phyloP scores from a whole-genome alignment of 2,329 filamentous ascomycete genomes.

The Pseudogymnoascus destructans region DNA sequence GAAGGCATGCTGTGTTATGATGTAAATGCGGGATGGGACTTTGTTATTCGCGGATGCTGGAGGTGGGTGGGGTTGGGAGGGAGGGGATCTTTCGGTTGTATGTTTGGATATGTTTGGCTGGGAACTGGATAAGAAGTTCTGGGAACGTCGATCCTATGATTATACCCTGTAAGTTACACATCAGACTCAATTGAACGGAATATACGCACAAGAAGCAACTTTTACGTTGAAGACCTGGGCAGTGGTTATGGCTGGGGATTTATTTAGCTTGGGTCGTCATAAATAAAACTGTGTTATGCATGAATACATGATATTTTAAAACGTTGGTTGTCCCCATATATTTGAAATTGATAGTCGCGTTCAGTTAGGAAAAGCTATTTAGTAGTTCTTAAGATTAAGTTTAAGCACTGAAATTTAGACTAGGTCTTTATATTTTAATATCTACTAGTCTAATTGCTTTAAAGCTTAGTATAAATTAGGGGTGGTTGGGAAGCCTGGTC shows the following conservation, averaged over 20 bases:
- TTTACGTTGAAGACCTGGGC: not conserved
- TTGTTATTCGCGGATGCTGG: not conserved
- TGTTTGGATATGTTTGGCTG: not conserved
- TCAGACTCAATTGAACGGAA: not conserved
- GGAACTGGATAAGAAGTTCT: not conserved
- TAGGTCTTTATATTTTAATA: too few relatives aligned
- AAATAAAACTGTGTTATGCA: not conserved
- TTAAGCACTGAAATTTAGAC: too few relatives aligned
- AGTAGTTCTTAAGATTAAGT: too few relatives aligned
- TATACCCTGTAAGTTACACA: conserved; percentile 1
- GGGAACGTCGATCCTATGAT: not conserved
- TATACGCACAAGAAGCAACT: not conserved
- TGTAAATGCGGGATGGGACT: conserved; percentile 7
- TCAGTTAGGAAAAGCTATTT: too few relatives aligned
- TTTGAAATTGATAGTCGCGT: not conserved
- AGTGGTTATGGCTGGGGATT: not conserved
- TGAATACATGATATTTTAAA: not conserved
- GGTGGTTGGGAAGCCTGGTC: too few relatives aligned
- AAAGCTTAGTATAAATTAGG: too few relatives aligned
- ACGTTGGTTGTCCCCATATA: not conserved
- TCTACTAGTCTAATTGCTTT: too few relatives aligned
- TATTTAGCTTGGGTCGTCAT: not conserved
- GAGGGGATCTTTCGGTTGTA: not conserved
- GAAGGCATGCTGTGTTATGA: conserved; percentile 10
- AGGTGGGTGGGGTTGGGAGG: not conserved